Evolutionary conservation across 108 stramenopile genomes (phyloP).

Genomic region (Aurantiochytrium sp.): DNA sequence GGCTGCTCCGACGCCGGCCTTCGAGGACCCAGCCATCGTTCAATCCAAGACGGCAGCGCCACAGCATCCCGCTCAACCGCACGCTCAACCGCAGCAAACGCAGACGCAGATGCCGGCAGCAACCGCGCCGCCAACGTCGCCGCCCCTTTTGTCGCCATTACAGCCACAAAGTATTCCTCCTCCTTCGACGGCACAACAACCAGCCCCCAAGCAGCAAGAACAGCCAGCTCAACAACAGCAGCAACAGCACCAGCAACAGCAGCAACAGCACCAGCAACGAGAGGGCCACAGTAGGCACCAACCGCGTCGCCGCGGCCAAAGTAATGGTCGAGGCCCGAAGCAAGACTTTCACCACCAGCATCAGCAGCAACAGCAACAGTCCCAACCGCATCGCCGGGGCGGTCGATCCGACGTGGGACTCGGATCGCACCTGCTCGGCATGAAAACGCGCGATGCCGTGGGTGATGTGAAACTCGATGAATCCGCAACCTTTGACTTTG

Average conservation of each 20-base stretch:
- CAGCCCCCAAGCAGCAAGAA: not conserved
- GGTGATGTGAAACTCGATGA: conserved; percentile 19
- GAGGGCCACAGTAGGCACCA: too few relatives aligned
- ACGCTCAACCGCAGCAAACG: too few relatives aligned
- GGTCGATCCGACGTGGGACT: conserved; percentile 15
- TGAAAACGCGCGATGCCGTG: conserved; percentile 14
- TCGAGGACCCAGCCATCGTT: conserved; percentile 26
- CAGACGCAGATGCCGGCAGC: too few relatives aligned
- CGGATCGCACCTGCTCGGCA: conserved; percentile 25
- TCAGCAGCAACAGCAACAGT: not conserved
- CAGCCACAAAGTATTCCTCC: too few relatives aligned
- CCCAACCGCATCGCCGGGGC: not conserved
- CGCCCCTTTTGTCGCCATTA: too few relatives aligned
- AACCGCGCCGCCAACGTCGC: too few relatives aligned
- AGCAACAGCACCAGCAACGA: too few relatives aligned
- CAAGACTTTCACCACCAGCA: not conserved
- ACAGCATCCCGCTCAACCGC: not conserved
- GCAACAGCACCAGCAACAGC: too few relatives aligned
- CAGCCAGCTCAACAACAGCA: not conserved
- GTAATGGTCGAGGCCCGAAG: not conserved
- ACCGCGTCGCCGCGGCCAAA: not conserved
- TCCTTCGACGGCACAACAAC: too few relatives aligned
- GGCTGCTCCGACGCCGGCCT: not conserved
- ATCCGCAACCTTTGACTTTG: conserved; percentile 29
- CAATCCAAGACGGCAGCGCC: not conserved